Evolutionary conservation across 108 stramenopile species (phyloP).

Genomic region (Cyclotella distinguenda): DNA sequence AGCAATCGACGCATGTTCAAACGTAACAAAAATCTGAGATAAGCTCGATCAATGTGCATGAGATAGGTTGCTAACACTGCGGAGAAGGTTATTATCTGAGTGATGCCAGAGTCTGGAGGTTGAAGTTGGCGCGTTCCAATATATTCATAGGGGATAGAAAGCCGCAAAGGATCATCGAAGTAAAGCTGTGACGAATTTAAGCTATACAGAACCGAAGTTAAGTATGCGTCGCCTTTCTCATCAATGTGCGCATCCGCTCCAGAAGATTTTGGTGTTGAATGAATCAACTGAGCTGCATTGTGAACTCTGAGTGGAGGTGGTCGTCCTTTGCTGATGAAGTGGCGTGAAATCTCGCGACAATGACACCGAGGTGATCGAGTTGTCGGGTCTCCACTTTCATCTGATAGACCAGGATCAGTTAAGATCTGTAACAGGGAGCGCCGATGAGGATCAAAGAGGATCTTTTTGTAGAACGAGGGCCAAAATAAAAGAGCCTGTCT

Average conservation of each 20-base stretch:
- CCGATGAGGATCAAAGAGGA: not conserved
- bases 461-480: not conserved
- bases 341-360: no score
- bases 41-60: not conserved
- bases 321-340: no score
- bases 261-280: not conserved
- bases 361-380: not conserved
- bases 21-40: not conserved
- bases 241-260: not conserved
- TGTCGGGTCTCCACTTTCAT: not conserved
- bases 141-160: not conserved
- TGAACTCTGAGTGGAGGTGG: not conserved
- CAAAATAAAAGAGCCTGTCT: no score
- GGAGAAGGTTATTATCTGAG: not conserved
- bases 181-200: not conserved
- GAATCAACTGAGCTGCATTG: not conserved
- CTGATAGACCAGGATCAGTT: not conserved
- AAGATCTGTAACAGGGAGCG: not conserved
- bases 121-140: not conserved
- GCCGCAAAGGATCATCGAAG: not conserved
- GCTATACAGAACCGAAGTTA: not conserved
- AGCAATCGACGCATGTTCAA: no score
- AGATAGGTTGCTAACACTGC: not conserved
- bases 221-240: not conserved
- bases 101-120: not conserved